These are phyloP conservation scores for Ormosia semicastrata DNA, from an alignment of 306 rosid genomes.

Conservation along the genomic window DNA sequence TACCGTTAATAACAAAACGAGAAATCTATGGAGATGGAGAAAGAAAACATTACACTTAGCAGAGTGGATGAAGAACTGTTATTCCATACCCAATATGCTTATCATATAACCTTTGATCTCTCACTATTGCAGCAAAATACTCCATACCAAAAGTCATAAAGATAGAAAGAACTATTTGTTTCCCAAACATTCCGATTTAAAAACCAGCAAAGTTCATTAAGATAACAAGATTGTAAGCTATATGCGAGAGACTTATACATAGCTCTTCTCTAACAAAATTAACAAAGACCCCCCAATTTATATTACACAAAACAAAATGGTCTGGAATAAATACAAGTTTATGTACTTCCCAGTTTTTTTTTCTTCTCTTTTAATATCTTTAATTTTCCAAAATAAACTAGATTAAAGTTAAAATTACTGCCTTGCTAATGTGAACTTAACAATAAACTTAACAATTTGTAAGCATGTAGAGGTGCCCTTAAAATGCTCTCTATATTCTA, in stretches of 20 bases:
- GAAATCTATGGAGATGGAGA: neutral
- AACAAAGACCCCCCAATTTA: constrained; percentile 17
- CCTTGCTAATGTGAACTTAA: constrained; percentile 5
- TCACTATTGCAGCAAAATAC: constrained; percentile 4
- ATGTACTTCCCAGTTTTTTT: constrained; percentile 21
- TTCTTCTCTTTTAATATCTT: neutral
- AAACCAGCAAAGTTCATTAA: neutral
- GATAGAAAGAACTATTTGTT: neutral
- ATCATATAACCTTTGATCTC: neutral
- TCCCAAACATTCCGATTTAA: neutral
- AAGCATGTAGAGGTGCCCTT: neutral
- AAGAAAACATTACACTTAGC: neutral
- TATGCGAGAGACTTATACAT: neutral
- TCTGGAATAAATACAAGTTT: constrained; percentile 12
- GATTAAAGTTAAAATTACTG: constrained; percentile 18
- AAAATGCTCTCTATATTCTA: neutral
- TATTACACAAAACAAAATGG: neutral
- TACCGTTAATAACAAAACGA: neutral
- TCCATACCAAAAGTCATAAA: neutral
- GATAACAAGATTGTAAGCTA: neutral
- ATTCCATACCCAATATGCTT: constrained; percentile 4
- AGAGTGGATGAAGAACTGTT: neutral
- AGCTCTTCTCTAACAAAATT: constrained; percentile 6
- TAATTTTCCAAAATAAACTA: neutral
- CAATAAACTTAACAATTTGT: neutral